These are phyloP conservation scores for Aspergillus mulundensis DNA, from an alignment of 495 filamentous ascomycete species.

Conservation along the genomic window DNA sequence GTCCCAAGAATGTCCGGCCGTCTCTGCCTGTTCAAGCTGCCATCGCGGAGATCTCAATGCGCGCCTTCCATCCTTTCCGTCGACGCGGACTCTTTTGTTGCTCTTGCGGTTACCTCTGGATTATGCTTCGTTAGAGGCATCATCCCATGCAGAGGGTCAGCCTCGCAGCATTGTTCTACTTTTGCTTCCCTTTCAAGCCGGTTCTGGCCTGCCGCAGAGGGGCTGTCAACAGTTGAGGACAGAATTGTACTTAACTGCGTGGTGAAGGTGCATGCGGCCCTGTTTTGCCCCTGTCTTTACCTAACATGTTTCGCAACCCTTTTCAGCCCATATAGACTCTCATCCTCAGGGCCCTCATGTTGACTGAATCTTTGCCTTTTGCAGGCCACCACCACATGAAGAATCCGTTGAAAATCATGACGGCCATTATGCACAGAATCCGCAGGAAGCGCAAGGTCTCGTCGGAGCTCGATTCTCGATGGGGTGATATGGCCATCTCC, in stretches of 20 bases:
- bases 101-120: constrained; percentile 5
- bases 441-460: constrained; percentile 38
- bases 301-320: background rate
- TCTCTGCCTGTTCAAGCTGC: constrained; percentile 8
- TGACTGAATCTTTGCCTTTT: constrained; percentile 10
- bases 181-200: constrained; percentile 1
- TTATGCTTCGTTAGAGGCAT: constrained; percentile 27
- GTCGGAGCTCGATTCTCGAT: constrained; percentile 39
- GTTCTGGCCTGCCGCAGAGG: constrained; percentile 2
- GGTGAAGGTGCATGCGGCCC: constrained; percentile 5
- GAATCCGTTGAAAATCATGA: constrained; percentile 29
- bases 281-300: background rate
- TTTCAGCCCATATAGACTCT: background rate
- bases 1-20: constrained; percentile 8
- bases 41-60: constrained; percentile 12
- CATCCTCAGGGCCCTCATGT: constrained; percentile 4
- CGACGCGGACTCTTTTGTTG: constrained; percentile 1
- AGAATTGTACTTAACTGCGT: constrained; percentile 8
- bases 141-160: constrained; percentile 19
- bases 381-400: constrained; percentile 23
- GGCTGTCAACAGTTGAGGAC: background rate
- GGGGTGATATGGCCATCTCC: constrained; percentile 42
- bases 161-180: constrained; percentile 2
- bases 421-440: constrained; percentile 33
- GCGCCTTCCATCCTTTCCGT: constrained; percentile 11